Evolutionary conservation across 371 early-diverging fungal genomes (phyloP), one percentile per base, ranked within the genome.

Genomic region (Spiromyces aspiralis): DNA sequence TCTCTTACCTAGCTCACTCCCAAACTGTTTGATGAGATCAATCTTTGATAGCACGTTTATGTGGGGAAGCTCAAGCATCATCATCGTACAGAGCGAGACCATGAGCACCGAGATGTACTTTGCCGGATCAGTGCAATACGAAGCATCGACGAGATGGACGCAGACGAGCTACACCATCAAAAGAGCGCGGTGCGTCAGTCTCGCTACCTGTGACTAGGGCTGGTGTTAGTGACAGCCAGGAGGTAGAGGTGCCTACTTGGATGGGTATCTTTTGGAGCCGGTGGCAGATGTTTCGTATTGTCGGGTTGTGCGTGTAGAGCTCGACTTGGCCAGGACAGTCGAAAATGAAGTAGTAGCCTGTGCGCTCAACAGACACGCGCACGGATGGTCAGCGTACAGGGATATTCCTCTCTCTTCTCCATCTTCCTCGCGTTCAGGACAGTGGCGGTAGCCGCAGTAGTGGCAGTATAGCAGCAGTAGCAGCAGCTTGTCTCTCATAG

Each of bases 321-420:
- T 99, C 99, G 6, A 99, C 94, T 69, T 99, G 99, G 0, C 99
- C 99, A 2, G 99, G 99, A 49, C 87, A 95, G 66, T 99, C 99
- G 71, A 99, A 91, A 1, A 99, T 63, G 43, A 95, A 71, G 67
- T 93, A 98, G 44, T 81, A 77, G 42, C 86, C 92, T 50, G 26
- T n/a, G 46, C 12, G 10, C 6, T 25, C 4, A 21, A 27, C 27
- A 20, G 69, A 62, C 43, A n/a, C n/a, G 13, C 24, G 13, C 43
- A 20, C 13, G 20, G 10, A 4, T 13, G 20, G 28, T 12, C 43
- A n/a, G 47, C 70, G 56, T 50, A 79, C 61, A 80, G n/a, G n/a
- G n/a, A n/a, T n/a, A n/a, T n/a, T n/a, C n/a, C n/a, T n/a, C n/a
- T n/a, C n/a, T n/a, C 79, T n/a, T n/a, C n/a, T n/a, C n/a, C n/a